Base-by-base conservation (phyloP, 176 grass and related monocot genomes). In the Bromus sterilis region DNA sequence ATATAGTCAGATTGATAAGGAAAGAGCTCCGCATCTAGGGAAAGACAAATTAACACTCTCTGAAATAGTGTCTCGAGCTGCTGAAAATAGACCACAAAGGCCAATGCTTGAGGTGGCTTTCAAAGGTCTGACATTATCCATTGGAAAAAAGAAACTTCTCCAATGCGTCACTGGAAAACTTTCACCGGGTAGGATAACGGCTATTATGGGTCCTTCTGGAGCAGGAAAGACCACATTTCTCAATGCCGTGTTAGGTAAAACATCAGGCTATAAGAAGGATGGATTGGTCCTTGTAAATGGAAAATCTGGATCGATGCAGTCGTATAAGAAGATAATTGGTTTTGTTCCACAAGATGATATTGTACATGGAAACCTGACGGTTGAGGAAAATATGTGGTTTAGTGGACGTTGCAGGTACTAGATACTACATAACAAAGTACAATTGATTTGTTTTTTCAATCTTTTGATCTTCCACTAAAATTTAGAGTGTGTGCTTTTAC, bases 331-430 rank as follows among this genome's bases (percentile, higher is more conserved):
- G 75, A 94, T 94, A 39, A 91, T 87, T 55, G 92, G 92, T 49
- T 91, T 91, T 44, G 92, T 94, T 42, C 93, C 93, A 84, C 93
- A 96, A 89, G 93, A 96, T 84, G 93, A 96, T 79, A 89, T 96
- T 18, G 90, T 96, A 56, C 93, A 96, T 84, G 90, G 93, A 59
- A 92, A 93, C 80, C 76, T 96, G 79, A 93, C 93, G 5, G 93
- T 96, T 8, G 90, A 96, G 71, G 93, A 96, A 84, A 96, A 93
- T 57, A 58, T 96, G 37, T 96, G 93, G 93, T 96, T 93, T 79
- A 96, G 85, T 92, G 86, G 86, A 21, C 79, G 85, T 28, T 96
- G 90, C 88, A 92, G 93, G 93, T 96, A 93, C 81, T 90, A 61
- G 9, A 79, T 86, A 78, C n/a, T 86, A 78, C n/a, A 68, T 75